Percentiles rank a stretch among this genome's conserved stretches.
Conservation (phyloP, 1,284 basidiomycete genomes). For the Malassezia sp. region DNA sequence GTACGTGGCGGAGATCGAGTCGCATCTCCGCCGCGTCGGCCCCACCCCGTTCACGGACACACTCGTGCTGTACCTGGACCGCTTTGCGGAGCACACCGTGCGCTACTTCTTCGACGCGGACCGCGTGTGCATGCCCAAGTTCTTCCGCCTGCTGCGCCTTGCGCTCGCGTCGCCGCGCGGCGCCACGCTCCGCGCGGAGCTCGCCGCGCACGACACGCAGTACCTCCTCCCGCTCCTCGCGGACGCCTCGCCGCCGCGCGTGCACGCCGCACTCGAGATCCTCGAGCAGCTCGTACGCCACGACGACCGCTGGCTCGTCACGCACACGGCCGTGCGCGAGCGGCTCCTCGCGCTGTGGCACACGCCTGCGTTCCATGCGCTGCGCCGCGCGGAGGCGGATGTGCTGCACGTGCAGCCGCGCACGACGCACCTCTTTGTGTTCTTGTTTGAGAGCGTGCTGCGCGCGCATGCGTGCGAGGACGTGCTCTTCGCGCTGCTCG, state of each 20-base stretch:
- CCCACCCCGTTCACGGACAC: constrained; percentile 89
- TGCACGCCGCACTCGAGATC: constrained; percentile 54
- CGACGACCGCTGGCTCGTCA: constrained; percentile 60
- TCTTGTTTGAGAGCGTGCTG: constrained; percentile 44
- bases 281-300: constrained; percentile 64
- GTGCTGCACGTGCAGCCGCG: constrained; percentile 17
- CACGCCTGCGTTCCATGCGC: constrained; percentile 23
- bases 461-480: constrained; percentile 67
- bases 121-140: constrained; percentile 54
- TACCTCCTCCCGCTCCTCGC: constrained; percentile 32
- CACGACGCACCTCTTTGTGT: constrained; percentile 60
- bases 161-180: constrained; percentile 34
- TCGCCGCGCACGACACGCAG: constrained; percentile 22
- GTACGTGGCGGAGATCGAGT: constrained; percentile 84
- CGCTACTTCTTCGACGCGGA: constrained; percentile 63
- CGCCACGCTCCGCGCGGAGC: constrained; percentile 28
- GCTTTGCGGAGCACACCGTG: constrained; percentile 74
- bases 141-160: constrained; percentile 34
- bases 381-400: constrained; percentile 31
- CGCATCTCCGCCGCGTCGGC: constrained; percentile 75
- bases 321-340: constrained; percentile 39
- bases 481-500: constrained; percentile 75
- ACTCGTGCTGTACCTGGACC: constrained; percentile 77
- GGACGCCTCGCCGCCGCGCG: constrained; percentile 20
- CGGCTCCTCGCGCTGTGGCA: constrained; percentile 47